phyloP scores from a whole-genome alignment of 257 asterid genomes.

The Lavandula angustifolia region DNA sequence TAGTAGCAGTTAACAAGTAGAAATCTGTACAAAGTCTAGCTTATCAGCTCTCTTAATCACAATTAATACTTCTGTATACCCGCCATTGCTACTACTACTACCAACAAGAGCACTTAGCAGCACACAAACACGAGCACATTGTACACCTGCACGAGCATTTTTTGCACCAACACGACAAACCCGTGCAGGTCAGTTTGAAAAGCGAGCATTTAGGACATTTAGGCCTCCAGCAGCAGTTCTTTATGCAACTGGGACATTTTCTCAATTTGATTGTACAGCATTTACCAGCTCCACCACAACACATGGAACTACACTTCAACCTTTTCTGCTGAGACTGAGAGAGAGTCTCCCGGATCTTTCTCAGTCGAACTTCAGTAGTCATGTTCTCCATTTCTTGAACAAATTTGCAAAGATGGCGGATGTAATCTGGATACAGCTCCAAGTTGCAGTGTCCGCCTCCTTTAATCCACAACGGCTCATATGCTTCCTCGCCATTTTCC shows the following conservation, averaged over 20 bases:
- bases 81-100: conserved; percentile 41
- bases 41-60: conserved; percentile 18
- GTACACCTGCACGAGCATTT: conserved; percentile 62
- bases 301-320: conserved; percentile 31
- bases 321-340: conserved; percentile 41
- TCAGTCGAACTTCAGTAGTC: conserved; percentile 66
- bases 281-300: conserved; percentile 29
- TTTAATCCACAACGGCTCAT: conserved; percentile 95
- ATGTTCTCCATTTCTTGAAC: conserved; percentile 87
- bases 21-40: conserved; percentile 61
- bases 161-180: conserved; percentile 44
- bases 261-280: conserved; percentile 59
- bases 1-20: conserved; percentile 32
- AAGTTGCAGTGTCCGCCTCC: conserved; percentile 99
- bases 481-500: conserved; percentile 89
- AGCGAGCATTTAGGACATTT: conserved; percentile 47
- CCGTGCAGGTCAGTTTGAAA: conserved; percentile 38
- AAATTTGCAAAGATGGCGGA: conserved; percentile 80
- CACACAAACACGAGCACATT: conserved; percentile 47
- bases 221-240: conserved; percentile 49
- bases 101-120: conserved; percentile 66
- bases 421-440: conserved; percentile 95
- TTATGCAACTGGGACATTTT: conserved; percentile 40
- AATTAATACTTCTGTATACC: too few relatives aligned
- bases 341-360: conserved; percentile 58